Conservation (phyloP, 495 filamentous ascomycete species). For the Penicillium egyptiacum region DNA sequence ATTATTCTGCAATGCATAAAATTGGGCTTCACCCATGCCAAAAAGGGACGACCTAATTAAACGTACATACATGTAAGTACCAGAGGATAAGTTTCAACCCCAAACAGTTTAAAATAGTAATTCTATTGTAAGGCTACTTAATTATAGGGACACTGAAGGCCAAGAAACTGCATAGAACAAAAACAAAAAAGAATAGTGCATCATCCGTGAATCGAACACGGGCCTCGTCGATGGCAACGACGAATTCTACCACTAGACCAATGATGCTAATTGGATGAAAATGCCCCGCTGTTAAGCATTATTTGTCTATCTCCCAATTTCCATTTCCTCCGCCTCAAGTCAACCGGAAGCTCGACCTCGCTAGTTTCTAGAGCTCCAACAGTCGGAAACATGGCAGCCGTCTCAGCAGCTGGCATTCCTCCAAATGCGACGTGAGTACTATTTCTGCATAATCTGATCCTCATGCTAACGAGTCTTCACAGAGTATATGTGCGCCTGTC, state of each 20-base stretch:
- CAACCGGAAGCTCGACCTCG: constrained; percentile 26
- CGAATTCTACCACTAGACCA: constrained; percentile 62
- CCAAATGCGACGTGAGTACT: constrained; percentile 52
- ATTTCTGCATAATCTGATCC: background rate
- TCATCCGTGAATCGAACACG: constrained; percentile 61
- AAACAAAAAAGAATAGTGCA: constrained; percentile 37
- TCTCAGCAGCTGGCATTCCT: constrained; percentile 30
- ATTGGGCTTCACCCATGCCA: no score
- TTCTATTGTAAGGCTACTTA: no score
- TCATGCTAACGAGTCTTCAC: constrained; percentile 25
- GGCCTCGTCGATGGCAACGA: constrained; percentile 61
- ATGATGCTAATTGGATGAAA: constrained; percentile 41
- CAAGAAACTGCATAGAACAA: constrained; percentile 15
- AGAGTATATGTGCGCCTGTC: constrained; percentile 54
- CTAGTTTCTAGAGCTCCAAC: constrained; percentile 23
- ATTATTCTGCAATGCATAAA: no score
- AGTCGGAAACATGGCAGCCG: constrained; percentile 45
- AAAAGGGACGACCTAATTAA: no score
- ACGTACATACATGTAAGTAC: no score
- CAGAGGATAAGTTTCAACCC: background rate
- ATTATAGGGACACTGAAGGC: no score
- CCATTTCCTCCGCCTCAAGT: constrained; percentile 4
- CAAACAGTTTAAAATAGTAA: background rate
- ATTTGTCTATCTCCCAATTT: background rate
- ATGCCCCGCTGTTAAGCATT: fast-evolving